Base-by-base conservation (phyloP, 495 filamentous ascomycete species). In the Podospora conica region DNA sequence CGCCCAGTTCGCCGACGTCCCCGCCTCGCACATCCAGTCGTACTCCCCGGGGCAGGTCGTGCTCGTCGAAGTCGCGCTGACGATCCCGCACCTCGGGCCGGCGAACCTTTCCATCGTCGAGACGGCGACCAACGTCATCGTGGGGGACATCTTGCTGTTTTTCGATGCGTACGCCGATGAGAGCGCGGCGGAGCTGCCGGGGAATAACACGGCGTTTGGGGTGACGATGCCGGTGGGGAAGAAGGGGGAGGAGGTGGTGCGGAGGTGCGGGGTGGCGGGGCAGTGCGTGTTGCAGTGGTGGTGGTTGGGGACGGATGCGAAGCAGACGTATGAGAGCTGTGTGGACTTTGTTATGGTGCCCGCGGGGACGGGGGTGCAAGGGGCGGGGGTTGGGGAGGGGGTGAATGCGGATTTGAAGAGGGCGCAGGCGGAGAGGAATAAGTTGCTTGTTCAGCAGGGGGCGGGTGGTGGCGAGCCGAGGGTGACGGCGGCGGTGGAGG, bases 261-360 rank as follows among this genome's bases (percentile, higher is more conserved):
- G 6, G 22, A 68, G 82, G 73, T 90, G 88, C 70, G 67, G 77
- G 9, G 76, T 73, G 56, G 80, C 83, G 3, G 88, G 87, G 64
- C 80, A 76, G 62, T 90, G 87, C 75, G 75, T 88, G 23, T 76
- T 90, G 58, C 87, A 90, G 75, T 71, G 67, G 69, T 73, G 69
- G 33, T 90, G 87, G 87, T 84, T 84, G 67, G 86, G 86, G 15
- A 79, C 80, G 58, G 81, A 75, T n/a, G 84, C 87, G 22, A 80
- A 83, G 70, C 88, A 91, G 80, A 89, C 87, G 28, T 90, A 90
- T 68, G 85, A 90, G 81, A 82, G 83, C 55, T 90, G 87, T 70
- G 68, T 90, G 68, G 87, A 90, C 71, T 89, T 90, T 57, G 63
- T 70, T 23, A n/a, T 72, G 22, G 61, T 23, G 27, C 27, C 54